These are phyloP conservation scores for Excoecaria cochinchinensis DNA, from an alignment of 345 rosid species.

Conservation along the genomic window DNA sequence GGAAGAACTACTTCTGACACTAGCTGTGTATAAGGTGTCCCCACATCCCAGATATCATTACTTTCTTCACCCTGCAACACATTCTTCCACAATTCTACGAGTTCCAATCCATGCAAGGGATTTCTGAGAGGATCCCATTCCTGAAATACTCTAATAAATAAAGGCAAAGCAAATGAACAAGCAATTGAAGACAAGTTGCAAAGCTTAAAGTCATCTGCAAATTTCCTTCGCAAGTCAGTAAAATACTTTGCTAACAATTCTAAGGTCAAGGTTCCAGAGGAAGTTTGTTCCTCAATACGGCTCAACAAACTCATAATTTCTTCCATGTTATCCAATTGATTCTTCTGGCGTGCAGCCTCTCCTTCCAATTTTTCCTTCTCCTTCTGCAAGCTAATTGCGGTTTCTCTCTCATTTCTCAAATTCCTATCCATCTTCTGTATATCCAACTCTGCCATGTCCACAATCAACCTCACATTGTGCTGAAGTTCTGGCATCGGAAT, in stretches of 20 bases:
- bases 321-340: conserved; percentile 63
- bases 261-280: conserved; percentile 56
- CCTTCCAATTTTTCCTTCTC: conserved; percentile 72
- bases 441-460: conserved; percentile 78
- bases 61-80: conserved; percentile 62
- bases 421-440: conserved; percentile 84
- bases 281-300: conserved; percentile 54
- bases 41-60: conserved; percentile 64
- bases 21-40: conserved; percentile 69
- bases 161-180: conserved; percentile 70
- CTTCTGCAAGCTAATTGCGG: conserved; percentile 73
- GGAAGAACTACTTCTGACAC: conserved; percentile 79
- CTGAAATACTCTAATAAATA: conserved; percentile 80
- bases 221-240: conserved; percentile 46
- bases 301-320: conserved; percentile 45
- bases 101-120: conserved; percentile 58
- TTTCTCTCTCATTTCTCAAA: conserved; percentile 79
- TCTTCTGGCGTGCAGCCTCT: conserved; percentile 50
- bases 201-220: conserved; percentile 69
- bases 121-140: conserved; percentile 90
- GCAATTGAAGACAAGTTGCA: conserved; percentile 77
- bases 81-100: conserved; percentile 63
- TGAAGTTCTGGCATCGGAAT: conserved; percentile 95
- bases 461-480: conserved; percentile 70
- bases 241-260: conserved; percentile 58